Percentiles rank a stretch among this genome's conserved stretches.
These are phyloP conservation scores for Coemansia sp. DNA, from an alignment of 192 early-diverging fungal genomes.

Conservation along the genomic window DNA sequence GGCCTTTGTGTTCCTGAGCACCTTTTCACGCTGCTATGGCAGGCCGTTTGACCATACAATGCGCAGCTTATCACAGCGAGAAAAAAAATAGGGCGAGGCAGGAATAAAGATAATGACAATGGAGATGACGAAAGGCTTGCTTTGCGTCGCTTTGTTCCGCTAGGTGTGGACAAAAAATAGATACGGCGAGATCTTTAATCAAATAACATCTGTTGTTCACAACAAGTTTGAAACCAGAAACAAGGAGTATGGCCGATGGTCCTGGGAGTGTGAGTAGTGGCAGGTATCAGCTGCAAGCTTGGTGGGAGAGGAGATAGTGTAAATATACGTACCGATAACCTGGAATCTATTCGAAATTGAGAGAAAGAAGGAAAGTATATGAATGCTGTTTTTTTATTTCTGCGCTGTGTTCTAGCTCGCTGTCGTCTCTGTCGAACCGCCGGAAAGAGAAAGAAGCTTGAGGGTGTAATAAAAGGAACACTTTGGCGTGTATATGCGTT, in stretches of 20 bases:
- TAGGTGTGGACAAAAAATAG: too few species aligned
- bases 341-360: slow-evolving; percentile 15
- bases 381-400: background rate
- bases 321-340: slow-evolving; percentile 14
- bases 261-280: background rate
- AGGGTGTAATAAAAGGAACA: background rate
- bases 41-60: background rate
- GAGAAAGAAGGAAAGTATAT: background rate
- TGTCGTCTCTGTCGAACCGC: background rate
- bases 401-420: background rate
- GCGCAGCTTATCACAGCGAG: background rate
- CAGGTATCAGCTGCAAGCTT: background rate
- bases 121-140: too few species aligned
- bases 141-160: too few species aligned
- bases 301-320: background rate
- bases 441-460: background rate
- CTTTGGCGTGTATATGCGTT: background rate
- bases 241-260: background rate
- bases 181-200: too few species aligned
- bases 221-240: background rate
- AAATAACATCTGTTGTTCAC: too few species aligned
- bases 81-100: background rate
- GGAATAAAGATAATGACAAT: background rate
- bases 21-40: background rate
- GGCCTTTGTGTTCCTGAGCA: too few species aligned